A percentile compares a stretch with the other conserved stretches of the same genome.
Evolutionary conservation across 2,329 filamentous ascomycete species (phyloP).

Genomic region (Stachybotrys echinatus): DNA sequence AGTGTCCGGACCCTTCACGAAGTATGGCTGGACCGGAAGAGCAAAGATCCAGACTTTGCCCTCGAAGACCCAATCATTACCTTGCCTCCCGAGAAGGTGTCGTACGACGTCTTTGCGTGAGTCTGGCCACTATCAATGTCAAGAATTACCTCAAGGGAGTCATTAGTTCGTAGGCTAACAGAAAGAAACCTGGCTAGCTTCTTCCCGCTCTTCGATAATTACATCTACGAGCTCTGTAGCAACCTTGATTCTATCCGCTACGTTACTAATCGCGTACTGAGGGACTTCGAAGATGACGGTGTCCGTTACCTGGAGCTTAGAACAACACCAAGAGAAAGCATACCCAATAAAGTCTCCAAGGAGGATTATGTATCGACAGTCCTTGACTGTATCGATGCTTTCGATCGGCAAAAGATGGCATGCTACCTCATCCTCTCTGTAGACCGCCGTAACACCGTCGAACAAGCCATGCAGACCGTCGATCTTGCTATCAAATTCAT

Average conservation of each 20-base stretch:
- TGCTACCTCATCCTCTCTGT: conserved; percentile 68
- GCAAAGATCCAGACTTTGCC: conserved; percentile 38
- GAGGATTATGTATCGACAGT: conserved; percentile 61
- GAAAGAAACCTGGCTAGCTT: conserved; percentile 49
- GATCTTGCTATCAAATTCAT: conserved; percentile 54
- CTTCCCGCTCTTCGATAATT: conserved; percentile 72
- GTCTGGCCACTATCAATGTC: conserved; percentile 11
- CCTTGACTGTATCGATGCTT: conserved; percentile 55
- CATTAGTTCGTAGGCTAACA: too few species aligned
- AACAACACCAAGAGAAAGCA: conserved; percentile 62
- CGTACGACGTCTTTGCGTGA: conserved; percentile 65
- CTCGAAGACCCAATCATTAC: conserved; percentile 64
- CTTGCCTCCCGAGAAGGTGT: conserved; percentile 66
- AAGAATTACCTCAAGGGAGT: too few species aligned
- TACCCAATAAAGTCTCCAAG: conserved; percentile 51
- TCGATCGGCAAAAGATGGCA: conserved; percentile 45
- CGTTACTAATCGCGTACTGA: conserved; percentile 60
- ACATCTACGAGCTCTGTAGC: conserved; percentile 72
- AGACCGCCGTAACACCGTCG: conserved; percentile 58
- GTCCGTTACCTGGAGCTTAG: conserved; percentile 75
- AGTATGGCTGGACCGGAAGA: conserved; percentile 62
- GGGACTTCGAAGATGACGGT: conserved; percentile 63
- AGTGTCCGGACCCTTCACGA: conserved; percentile 66
- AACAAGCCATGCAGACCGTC: conserved; percentile 59
- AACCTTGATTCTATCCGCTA: conserved; percentile 53